Evolutionary conservation across 805 yeast genomes (phyloP), one percentile per base, ranked within the genome.

Genomic region (Grigorovia yakushimaensis): DNA sequence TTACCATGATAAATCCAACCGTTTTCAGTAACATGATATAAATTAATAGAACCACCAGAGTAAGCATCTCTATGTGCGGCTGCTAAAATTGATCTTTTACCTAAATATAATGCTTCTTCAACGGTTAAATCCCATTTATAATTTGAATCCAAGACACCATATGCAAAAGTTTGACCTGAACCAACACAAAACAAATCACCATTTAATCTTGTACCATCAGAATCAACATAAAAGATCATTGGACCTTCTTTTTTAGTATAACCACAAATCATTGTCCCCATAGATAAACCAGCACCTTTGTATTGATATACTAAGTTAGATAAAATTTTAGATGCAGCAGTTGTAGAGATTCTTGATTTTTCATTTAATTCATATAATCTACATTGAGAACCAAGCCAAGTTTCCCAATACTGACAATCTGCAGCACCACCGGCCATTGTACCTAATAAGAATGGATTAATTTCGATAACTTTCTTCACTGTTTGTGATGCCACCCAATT

Each of bases 401-500:
- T 87, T 71, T 93, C 98, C 98, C 98, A 93, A 69, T 75, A 93
- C 68, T 93, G 98, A 74, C 98, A 93, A 70, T 93, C 98, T 30
- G 98, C 98, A 44, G 98, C 98, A 73, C 98, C 98, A 70, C 98
- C 98, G 33, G 98, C 98, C 96, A 93, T 82, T 19, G 98, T 93
- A 54, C 98, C 98, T 58, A 93, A 75, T 54, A 93, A 70, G 66
- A 86, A 84, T 46, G 97, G 96, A 68, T 93, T 93, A 70, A 93
- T 93, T 68, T 91, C 91, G 60, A 93, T 88, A 47, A 93, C 98
- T 69, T 93, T 93, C 69, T 91, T 91, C 53, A 93, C 98, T 2
- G 97, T 88, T 66, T 89, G 97, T 15, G 97, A 88, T 19, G 97
- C 98, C 58, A 93, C 84, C 97, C 97, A 91, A 60, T 84, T 82